A percentile compares a stretch with the other conserved stretches of the same genome.
Evolutionary conservation across 2,329 filamentous ascomycete species (phyloP).

Genomic region (Fusarium sp.): DNA sequence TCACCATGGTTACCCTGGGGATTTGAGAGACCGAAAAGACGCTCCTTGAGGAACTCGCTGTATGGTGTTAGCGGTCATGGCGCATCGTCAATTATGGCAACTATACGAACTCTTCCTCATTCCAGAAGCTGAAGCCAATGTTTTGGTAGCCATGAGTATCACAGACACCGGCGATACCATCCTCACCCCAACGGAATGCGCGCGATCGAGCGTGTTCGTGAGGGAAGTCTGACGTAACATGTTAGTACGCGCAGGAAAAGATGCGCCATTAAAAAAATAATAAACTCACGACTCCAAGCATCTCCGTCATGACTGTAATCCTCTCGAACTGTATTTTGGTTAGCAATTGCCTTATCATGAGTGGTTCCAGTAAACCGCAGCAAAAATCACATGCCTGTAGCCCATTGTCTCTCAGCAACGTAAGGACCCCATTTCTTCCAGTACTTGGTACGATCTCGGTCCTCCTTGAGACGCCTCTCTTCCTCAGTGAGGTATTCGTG

Average conservation of each 20-base stretch:
- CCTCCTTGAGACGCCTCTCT: conserved; percentile 88
- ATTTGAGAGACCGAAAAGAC: conserved; percentile 93
- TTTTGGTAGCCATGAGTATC: conserved; percentile 93
- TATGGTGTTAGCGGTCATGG: conserved; percentile 53
- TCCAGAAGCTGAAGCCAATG: conserved; percentile 97
- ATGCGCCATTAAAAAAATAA: neutral
- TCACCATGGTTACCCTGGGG: conserved; percentile 98
- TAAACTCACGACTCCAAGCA: conserved; percentile 88
- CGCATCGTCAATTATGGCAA: neutral
- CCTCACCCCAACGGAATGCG: conserved; percentile 94
- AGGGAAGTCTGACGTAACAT: conserved; percentile 77
- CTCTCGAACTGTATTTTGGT: conserved; percentile 72
- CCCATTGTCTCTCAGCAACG: conserved; percentile 94
- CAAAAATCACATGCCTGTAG: conserved; percentile 72
- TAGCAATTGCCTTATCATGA: conserved; percentile 40
- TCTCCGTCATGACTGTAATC: conserved; percentile 92
- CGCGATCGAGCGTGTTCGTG: conserved; percentile 91
- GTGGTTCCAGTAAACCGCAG: conserved; percentile 3
- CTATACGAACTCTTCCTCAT: conserved; percentile 83
- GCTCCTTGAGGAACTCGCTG: conserved; percentile 93
- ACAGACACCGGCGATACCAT: conserved; percentile 93
- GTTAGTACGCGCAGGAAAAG: conserved; percentile 27
- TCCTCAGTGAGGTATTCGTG: conserved; percentile 90
- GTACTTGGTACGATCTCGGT: conserved; percentile 85
- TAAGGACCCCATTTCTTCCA: conserved; percentile 99